phyloP scores from a whole-genome alignment of 2,329 filamentous ascomycete species.

The Cladophialophora chaetospira region DNA sequence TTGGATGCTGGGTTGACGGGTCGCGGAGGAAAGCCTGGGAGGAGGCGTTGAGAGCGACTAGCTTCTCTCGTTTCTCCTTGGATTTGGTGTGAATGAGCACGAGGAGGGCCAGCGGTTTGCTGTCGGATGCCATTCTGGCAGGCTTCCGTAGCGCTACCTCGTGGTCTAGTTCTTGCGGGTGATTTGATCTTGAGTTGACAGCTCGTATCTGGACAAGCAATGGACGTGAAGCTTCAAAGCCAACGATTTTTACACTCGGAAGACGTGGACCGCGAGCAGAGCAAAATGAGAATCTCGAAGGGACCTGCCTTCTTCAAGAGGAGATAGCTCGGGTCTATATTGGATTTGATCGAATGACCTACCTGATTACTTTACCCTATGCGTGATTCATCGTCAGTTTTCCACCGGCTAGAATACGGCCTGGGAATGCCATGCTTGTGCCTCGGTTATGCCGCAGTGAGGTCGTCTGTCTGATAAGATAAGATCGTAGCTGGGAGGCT shows the following conservation, averaged over 20 bases:
- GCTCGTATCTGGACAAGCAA: too few species aligned
- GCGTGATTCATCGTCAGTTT: not conserved
- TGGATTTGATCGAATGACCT: not conserved
- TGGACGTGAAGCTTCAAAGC: too few species aligned
- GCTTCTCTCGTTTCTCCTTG: conserved; percentile 9
- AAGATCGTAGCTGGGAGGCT: not conserved
- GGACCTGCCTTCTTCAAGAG: too few species aligned
- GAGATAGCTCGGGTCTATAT: too few species aligned
- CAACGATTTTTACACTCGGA: too few species aligned
- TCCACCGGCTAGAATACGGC: not conserved
- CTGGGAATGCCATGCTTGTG: too few species aligned
- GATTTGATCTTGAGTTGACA: too few species aligned
- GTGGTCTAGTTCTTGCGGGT: not conserved
- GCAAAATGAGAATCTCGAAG: too few species aligned
- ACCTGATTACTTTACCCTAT: conserved; percentile 1
- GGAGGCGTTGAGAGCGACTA: conserved; percentile 2
- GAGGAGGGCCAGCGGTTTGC: conserved; percentile 14
- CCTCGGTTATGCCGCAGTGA: too few species aligned
- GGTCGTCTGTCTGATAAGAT: not conserved
- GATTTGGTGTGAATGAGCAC: conserved; percentile 13
- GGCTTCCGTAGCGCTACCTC: not conserved
- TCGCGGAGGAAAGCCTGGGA: conserved; percentile 6
- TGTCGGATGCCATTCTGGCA: conserved; percentile 10
- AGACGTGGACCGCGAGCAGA: too few species aligned
- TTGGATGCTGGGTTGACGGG: conserved; percentile 13